phyloP scores from a whole-genome alignment of 2,329 filamentous ascomycete species.

The Aspergillus puulaauensis region DNA sequence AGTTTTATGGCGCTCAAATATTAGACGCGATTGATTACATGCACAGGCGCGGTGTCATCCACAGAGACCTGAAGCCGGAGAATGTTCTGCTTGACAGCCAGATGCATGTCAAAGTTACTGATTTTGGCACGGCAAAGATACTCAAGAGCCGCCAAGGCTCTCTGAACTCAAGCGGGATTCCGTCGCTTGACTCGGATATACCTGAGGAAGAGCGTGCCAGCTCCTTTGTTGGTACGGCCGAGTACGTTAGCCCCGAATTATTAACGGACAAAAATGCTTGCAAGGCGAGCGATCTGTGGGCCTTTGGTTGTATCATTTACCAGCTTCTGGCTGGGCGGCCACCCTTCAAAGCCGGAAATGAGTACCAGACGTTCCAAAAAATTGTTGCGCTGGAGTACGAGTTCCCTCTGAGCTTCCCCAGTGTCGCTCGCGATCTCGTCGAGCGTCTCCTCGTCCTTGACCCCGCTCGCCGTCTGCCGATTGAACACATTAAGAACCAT shows the following conservation, averaged over 20 bases:
- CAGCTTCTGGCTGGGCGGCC: conserved; percentile 93
- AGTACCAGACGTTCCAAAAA: conserved; percentile 97
- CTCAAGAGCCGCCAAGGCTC: conserved; percentile 59
- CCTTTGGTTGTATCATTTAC: conserved; percentile 97
- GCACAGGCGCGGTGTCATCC: conserved; percentile 94
- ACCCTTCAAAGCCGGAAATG: conserved; percentile 92
- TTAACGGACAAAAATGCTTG: conserved; percentile 94
- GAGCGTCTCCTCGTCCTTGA: conserved; percentile 89
- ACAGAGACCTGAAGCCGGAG: conserved; percentile 94
- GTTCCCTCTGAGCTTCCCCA: conserved; percentile 85
- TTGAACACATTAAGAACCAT: conserved; percentile 96
- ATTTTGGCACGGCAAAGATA: conserved; percentile 97
- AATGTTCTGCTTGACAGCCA: conserved; percentile 93
- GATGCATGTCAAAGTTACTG: conserved; percentile 98
- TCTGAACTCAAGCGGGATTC: conserved; percentile 47
- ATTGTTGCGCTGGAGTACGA: conserved; percentile 93
- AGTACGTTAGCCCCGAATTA: conserved; percentile 97
- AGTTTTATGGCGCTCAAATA: conserved; percentile 94
- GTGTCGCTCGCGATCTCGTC: conserved; percentile 81
- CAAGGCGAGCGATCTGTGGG: conserved; percentile 97
- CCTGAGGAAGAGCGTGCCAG: conserved; percentile 73
- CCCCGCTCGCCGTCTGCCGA: conserved; percentile 76
- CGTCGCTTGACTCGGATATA: conserved; percentile 51
- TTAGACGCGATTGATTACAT: conserved; percentile 96
- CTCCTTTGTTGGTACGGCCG: conserved; percentile 95